Base-by-base conservation (phyloP, 225 moss, liverwort and hornwort species). In the Polytrichum formosum region DNA sequence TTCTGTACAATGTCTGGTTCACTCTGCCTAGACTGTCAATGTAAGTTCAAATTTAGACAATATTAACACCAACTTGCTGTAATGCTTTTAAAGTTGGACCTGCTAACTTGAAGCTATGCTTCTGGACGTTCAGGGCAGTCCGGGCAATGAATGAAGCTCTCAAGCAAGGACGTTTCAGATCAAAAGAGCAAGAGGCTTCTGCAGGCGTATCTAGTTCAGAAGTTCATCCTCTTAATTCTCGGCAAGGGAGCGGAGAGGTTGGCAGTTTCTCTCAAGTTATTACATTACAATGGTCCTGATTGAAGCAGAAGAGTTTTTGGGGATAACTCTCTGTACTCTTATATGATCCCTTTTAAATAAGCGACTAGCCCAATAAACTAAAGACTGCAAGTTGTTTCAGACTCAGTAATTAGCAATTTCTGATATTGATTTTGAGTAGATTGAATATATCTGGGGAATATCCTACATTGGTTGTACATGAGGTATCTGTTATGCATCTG, bases 121-220 rank as follows among this genome's bases (percentile, higher is more conserved):
- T 67, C 25, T 70, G 64, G 67, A 67, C 82, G 66, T 64, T 70
- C 68, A 86, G 88, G 78, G 82, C 74, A 75, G 80, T 90, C 26
- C 86, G 86, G 60, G 87, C 91, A 22, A 91, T 96, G 91, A 93
- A 89, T 81, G 88, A 95, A 85, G 91, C 90, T 59, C 74, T 92
- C 58, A 92, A 92, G 86, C 80, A 87, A 73, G 88, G 90, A 67
- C 83, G 86, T 25, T 77, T 75, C 67, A 83, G 81, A 35, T 74
- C 83, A n/a, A 89, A 80, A 71, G 80, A 82, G 69, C 84, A 77
- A 53, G 76, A 73, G 65, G 79, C 68, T 77, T 76, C 74, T 73
- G 73, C 68, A 23, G 13, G 13, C 4, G 4, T 4, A 73, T 65
- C 58, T 66, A 64, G 54, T 56, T 54, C 77, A 75, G 83, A 78